Base-by-base conservation (phyloP, 495 filamentous ascomycete genomes). In the Endocarpon pusillum region DNA sequence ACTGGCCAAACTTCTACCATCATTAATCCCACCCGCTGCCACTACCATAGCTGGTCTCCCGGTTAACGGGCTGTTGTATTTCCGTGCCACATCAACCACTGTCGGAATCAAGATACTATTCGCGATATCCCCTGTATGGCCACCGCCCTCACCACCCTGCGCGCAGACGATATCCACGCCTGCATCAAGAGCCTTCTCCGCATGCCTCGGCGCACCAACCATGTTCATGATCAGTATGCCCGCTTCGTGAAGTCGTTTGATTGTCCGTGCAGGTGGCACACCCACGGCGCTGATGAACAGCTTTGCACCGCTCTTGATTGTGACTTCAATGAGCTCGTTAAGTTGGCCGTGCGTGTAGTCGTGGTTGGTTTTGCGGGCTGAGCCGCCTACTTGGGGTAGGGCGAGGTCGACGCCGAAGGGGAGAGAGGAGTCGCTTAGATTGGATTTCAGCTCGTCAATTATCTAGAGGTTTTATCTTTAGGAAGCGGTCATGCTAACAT, bases 161-260 rank as follows among this genome's bases (percentile, higher is more conserved):
- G 79, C 71, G 44, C 81, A 89, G 6, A 92, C 71, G 47, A 92
- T 73, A 51, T 92, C 83, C 11, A 84, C 79, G 8, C 83, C 84
- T 0, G 71, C 62, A 25, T 77, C 66, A 3, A 93, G 62, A 19
- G 83, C 83, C 60, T 91, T 89, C 45, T 69, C 66, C 0, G 83
- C 83, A 51, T 93, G 84, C 44, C 73, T 78, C n/a, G 83, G 83
- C 32, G 76, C 71, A 0, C 84, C 84, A n/a, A 91, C 83, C 84
- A 93, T 93, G 49, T 91, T 93, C 83, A 91, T 91, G 16, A 91
- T 61, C 30, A 87, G 47, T 20, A 93, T 74, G 1, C 78, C 79
- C 0, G 72, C 77, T 7, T 61, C 61, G 44, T 93, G 84, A 15
- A 93, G 58, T 23, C 67, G 50, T 45, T 80, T 69, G 20, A 93